These are phyloP conservation scores for Sporothrix mexicana DNA, from an alignment of 2,329 filamentous ascomycete species.

Conservation along the genomic window DNA sequence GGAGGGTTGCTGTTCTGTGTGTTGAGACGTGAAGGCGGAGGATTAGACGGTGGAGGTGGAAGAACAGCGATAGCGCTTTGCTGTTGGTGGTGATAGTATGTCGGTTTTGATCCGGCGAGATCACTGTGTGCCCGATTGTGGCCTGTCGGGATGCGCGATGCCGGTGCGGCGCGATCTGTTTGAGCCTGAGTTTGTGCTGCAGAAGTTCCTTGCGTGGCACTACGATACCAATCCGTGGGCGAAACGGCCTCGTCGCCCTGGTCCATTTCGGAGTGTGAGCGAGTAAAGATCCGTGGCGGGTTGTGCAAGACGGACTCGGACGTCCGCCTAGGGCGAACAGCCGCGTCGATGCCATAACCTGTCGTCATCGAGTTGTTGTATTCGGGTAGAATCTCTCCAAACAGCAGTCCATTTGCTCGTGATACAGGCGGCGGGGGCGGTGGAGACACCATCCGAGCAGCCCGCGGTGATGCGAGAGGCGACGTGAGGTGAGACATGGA, in stretches of 20 bases:
- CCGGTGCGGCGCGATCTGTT: neutral
- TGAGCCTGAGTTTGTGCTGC: neutral
- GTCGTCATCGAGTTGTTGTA: conserved; percentile 58
- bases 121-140: conserved; percentile 67
- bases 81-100: conserved; percentile 18
- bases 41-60: conserved; percentile 18
- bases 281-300: conserved; percentile 50
- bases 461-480: conserved; percentile 42
- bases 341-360: conserved; percentile 65
- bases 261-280: conserved; percentile 62
- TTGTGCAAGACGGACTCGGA: conserved; percentile 73
- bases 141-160: conserved; percentile 29
- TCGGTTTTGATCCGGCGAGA: conserved; percentile 45
- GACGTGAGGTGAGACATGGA: conserved; percentile 53
- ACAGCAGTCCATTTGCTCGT: conserved; percentile 63
- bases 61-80: neutral
- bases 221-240: conserved; percentile 69
- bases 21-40: conserved; percentile 25
- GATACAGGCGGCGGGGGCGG: conserved; percentile 41
- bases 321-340: conserved; percentile 62
- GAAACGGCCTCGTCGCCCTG: conserved; percentile 65
- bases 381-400: conserved; percentile 74
- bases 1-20: conserved; percentile 12
- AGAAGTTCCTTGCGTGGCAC: conserved; percentile 35
- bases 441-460: conserved; percentile 38